phyloP scores from a whole-genome alignment of 2,329 filamentous ascomycete genomes.

The Pseudogymnoascus sp. region DNA sequence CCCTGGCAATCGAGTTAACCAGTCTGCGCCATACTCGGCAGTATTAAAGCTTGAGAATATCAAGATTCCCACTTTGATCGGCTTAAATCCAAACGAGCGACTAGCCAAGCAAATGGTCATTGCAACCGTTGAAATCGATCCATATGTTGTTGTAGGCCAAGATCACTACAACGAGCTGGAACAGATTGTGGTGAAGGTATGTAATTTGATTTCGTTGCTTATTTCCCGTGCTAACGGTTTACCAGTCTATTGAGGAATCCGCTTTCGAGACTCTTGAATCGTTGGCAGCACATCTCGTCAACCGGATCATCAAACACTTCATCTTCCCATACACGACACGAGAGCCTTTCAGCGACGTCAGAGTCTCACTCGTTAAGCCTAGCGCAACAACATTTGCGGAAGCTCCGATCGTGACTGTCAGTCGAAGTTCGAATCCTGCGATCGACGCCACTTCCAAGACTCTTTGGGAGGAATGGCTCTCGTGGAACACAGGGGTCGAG shows the following conservation, averaged over 20 bases:
- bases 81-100: slow-evolving; percentile 67
- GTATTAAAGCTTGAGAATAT: slow-evolving; percentile 49
- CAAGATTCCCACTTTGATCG: slow-evolving; percentile 60
- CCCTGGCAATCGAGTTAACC: slow-evolving; percentile 21
- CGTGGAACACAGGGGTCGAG: not conserved
- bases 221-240: not conserved
- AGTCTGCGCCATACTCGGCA: slow-evolving; percentile 22
- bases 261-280: slow-evolving; percentile 59
- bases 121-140: slow-evolving; percentile 55
- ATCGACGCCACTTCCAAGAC: slow-evolving; percentile 9
- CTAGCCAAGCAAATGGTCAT: slow-evolving; percentile 58
- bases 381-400: slow-evolving; percentile 67
- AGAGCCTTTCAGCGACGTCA: slow-evolving; percentile 45
- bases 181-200: slow-evolving; percentile 52
- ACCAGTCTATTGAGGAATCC: slow-evolving; percentile 47
- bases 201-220: slow-evolving; percentile 17
- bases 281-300: slow-evolving; percentile 43
- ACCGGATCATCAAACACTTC: slow-evolving; percentile 40
- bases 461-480: slow-evolving; percentile 11
- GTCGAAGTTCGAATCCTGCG: slow-evolving; percentile 20
- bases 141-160: slow-evolving; percentile 28
- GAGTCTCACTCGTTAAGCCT: slow-evolving; percentile 62
- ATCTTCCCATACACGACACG: slow-evolving; percentile 27
- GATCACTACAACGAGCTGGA: slow-evolving; percentile 54
- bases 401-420: slow-evolving; percentile 59